Evolutionary conservation across 2,329 filamentous ascomycete species (phyloP), one percentile per base, ranked within the genome.

Genomic region (Sporothrix pallida): DNA sequence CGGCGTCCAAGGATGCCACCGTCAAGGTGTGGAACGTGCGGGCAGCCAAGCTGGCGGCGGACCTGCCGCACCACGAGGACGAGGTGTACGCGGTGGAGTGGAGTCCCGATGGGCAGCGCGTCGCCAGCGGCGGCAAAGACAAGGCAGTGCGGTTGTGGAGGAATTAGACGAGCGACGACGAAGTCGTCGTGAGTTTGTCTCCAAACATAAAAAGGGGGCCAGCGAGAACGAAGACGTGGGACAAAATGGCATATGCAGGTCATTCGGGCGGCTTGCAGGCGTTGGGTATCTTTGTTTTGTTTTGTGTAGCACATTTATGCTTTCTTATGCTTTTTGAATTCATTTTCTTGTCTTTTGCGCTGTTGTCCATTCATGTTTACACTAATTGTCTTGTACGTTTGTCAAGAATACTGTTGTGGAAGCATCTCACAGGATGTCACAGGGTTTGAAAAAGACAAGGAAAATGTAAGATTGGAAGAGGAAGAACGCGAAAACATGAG

Each of bases 11-110:
- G 81, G 96, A 98, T 80, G 96, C 93, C 1, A 98, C 96, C 0
- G 84, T 98, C 68, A 98, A 97, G 81, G 93, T 97, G 5, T 99
- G 95, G 95, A 94, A 97, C 79, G 92, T 97, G 80, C 87, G 91
- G 75, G 93, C 92, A 1, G 92, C 91, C 70, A 97, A 97, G 82
- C 83, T 99, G 74, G 89, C 90, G 2, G 84, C 85, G 67, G 95
- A 98, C 83, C 84, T 98, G 63, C 94, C 95, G 0, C 94, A 95
- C 0, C 95, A 98, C 81, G 89, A 93, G 80, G 95, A 97, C 79
- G 93, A 98, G 81, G 95, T 98, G 0, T 98, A 95, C 81, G 94
- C 95, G 0, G 91, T 98, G 13, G 95, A 98, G 81, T 98, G 95
- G 96, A 95, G 93, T 78, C 92, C 94, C 0, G 95, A 98, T 80